Conservation (phyloP, 257 asterid species). For the Gentiana macrophylla region DNA sequence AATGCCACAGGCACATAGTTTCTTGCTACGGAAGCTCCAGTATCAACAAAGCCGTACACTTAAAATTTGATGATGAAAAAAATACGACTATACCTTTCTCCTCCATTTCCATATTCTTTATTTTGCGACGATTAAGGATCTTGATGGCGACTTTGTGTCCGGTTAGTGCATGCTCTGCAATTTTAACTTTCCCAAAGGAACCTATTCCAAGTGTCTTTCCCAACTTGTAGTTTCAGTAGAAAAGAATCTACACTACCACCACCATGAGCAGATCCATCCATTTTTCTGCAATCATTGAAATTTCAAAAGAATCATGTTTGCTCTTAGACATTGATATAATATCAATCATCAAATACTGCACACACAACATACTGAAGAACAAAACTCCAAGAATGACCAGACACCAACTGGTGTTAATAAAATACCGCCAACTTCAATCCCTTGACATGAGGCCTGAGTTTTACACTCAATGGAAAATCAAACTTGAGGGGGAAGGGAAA, state of each 20-base stretch:
- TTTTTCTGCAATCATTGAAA: slow-evolving; percentile 25
- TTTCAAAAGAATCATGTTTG: not conserved
- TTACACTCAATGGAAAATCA: too few species aligned
- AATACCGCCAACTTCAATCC: too few species aligned
- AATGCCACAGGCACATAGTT: too few species aligned
- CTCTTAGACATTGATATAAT: too few species aligned
- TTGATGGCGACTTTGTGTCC: slow-evolving; percentile 88
- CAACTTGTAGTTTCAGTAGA: slow-evolving; percentile 72
- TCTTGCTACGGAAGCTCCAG: too few species aligned
- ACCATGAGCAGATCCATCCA: slow-evolving; percentile 63
- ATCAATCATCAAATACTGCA: too few species aligned
- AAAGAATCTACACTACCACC: slow-evolving; percentile 55
- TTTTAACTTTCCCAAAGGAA: slow-evolving; percentile 81
- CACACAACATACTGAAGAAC: too few species aligned
- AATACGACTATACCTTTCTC: slow-evolving; percentile 52
- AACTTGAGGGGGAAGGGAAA: not conserved
- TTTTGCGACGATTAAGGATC: slow-evolving; percentile 79
- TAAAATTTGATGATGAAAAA: not conserved
- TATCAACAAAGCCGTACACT: too few species aligned
- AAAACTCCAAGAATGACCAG: too few species aligned
- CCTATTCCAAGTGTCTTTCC: slow-evolving; percentile 94
- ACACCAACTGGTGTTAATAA: too few species aligned
- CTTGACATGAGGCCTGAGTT: too few species aligned
- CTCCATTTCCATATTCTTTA: slow-evolving; percentile 68
- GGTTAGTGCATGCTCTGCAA: slow-evolving; percentile 76